phyloP scores from a whole-genome alignment of 305 asterid species.

The Striga hermonthica region DNA sequence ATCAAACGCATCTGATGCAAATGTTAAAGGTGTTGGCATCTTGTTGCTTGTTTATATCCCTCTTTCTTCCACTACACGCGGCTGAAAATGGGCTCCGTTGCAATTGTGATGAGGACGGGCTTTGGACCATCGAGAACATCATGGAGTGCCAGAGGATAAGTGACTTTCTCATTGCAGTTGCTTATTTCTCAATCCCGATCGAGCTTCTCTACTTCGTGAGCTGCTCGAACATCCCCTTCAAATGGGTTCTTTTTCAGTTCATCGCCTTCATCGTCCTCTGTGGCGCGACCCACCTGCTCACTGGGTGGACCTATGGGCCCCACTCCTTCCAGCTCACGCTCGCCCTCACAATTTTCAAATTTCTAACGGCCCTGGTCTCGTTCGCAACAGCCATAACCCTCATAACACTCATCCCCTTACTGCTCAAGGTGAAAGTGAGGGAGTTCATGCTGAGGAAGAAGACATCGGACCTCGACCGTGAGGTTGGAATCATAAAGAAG shows the following conservation, averaged over 20 bases:
- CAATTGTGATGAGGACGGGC: constrained; percentile 86
- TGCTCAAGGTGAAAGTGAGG: constrained; percentile 81
- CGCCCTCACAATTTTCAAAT: constrained; percentile 79
- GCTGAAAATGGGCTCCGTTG: constrained; percentile 67
- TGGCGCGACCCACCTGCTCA: constrained; percentile 93
- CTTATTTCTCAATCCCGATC: constrained; percentile 91
- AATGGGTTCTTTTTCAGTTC: constrained; percentile 93
- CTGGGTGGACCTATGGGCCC: constrained; percentile 94
- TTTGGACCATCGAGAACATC: constrained; percentile 74
- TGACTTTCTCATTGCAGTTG: constrained; percentile 91
- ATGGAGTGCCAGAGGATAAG: constrained; percentile 81
- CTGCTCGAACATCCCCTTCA: constrained; percentile 85
- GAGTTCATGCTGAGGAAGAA: constrained; percentile 82
- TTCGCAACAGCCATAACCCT: constrained; percentile 95
- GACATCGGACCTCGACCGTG: constrained; percentile 92
- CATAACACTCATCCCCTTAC: constrained; percentile 69
- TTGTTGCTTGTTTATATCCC: constrained; percentile 43
- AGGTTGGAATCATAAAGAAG: constrained; percentile 76
- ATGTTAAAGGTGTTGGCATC: constrained; percentile 60
- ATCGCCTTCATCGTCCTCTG: constrained; percentile 88
- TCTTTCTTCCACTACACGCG: constrained; percentile 37
- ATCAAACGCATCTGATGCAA: constrained; percentile 39
- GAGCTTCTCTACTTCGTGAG: constrained; percentile 92
- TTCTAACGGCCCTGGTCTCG: constrained; percentile 89
- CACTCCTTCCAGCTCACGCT: constrained; percentile 90